Base-by-base conservation (phyloP, 805 yeast species). In the Barnettozyma populi region DNA sequence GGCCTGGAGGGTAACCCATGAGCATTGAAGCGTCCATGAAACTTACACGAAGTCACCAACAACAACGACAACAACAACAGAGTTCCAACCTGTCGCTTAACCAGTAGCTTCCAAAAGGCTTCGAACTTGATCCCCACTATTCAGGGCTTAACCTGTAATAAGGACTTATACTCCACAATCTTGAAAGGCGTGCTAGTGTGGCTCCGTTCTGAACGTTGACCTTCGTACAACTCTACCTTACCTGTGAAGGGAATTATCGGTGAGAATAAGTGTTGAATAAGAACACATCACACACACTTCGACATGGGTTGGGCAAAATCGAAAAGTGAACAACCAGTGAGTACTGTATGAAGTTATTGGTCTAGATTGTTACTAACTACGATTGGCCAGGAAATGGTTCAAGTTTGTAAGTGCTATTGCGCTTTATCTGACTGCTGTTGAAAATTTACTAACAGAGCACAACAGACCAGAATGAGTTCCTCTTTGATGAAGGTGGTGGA, bases 401-500 rank as follows among this genome's bases (percentile, higher is more conserved):
- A 63, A 50, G 61, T 63, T 27, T 57, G 67, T 63, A 56, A 24
- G 65, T 62, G 20, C 4, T 25, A 25, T 14, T n/a, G 14, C 13
- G 21, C 31, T 29, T 7, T 37, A 16, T 31, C 20, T 38, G 23
- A 34, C n/a, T 29, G n/a, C 16, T 31, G 31, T n/a, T 3, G 11
- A 3, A 4, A 9, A 19, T 31, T n/a, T 51, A 49, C 42, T 46
- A 43, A 46, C 48, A 43, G 29, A 42, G 14, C n/a, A 7, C 7
- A 25, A 18, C 41, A 61, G 68, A 61, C 35, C 63, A 61, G 41
- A 76, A 78, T 52, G 89, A 83, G 60, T 83, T 80, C 56, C 68
- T 82, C 16, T 83, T 83, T 54, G 84, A 82, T 21, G 86, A 82
- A 55, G 73, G 75, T 36, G 89, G 89, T 18, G 88, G 88, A 13